phyloP scores from a whole-genome alignment of 371 early-diverging fungal species.

The Phascolomyces articulosus region DNA sequence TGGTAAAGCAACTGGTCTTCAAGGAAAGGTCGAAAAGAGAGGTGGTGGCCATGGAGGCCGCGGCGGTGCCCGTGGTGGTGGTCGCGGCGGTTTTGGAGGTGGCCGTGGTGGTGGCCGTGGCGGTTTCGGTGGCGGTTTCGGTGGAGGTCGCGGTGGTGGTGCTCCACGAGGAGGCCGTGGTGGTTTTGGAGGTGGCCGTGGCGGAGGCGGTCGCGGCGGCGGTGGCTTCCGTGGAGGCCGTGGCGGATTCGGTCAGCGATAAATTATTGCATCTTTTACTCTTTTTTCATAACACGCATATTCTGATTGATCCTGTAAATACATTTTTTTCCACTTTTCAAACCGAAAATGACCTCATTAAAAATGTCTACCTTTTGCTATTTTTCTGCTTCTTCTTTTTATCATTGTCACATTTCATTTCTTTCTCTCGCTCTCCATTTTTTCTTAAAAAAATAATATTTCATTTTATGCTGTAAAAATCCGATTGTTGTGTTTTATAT shows the following conservation, averaged over 20 bases:
- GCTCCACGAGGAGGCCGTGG: conserved; percentile 25
- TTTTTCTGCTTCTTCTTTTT: too few species aligned
- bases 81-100: conserved; percentile 32
- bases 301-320: too few species aligned
- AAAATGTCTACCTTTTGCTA: too few species aligned
- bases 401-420: too few species aligned
- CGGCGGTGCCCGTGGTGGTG: conserved; percentile 31
- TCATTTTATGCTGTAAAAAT: too few species aligned
- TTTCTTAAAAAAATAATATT: too few species aligned
- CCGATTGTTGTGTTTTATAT: too few species aligned
- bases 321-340: too few species aligned
- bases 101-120: conserved; percentile 26
- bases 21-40: conserved; percentile 57
- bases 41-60: conserved; percentile 42
- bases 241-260: conserved; percentile 9
- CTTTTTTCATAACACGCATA: too few species aligned
- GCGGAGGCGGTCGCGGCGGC: conserved; percentile 26
- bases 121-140: conserved; percentile 27
- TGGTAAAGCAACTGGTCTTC: conserved; percentile 46
- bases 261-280: too few species aligned
- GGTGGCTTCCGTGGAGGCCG: conserved; percentile 24
- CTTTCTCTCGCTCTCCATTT: too few species aligned
- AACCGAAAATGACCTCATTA: too few species aligned
- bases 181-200: conserved; percentile 19
- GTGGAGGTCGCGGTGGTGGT: conserved; percentile 22